These are phyloP conservation scores for Cadophora sp. DNA, from an alignment of 2,329 filamentous ascomycete species.

Conservation along the genomic window DNA sequence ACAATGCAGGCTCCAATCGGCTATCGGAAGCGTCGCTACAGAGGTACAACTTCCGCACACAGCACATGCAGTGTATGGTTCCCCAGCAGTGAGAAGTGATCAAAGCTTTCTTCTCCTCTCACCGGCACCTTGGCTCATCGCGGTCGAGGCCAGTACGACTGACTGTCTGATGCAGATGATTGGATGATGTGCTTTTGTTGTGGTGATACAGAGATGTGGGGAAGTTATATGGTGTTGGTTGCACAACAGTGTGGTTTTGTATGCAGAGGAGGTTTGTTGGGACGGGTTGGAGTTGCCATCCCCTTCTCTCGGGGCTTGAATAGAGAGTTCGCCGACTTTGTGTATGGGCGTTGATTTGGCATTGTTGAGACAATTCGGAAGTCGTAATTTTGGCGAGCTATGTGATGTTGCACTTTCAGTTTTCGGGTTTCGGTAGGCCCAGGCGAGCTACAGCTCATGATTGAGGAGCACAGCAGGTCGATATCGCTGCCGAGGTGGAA, in stretches of 20 bases:
- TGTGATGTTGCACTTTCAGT: slow-evolving; percentile 1
- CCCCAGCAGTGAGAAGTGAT: slow-evolving; percentile 4
- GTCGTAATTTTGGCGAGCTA: neutral
- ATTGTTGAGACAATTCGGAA: neutral
- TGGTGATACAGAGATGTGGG: slow-evolving; percentile 6
- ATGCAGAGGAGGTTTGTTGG: neutral
- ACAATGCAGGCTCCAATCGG: neutral
- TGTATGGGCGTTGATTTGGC: neutral
- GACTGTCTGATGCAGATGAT: neutral
- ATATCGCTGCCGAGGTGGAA: neutral
- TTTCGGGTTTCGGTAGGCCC: neutral
- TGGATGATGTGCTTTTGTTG: neutral
- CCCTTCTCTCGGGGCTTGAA: neutral
- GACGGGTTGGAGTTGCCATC: slow-evolving; percentile 6
- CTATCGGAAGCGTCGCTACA: neutral
- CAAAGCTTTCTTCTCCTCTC: neutral
- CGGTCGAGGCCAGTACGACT: neutral
- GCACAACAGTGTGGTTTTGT: neutral
- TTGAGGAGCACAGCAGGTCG: neutral
- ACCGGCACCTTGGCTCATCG: neutral
- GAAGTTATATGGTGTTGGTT: neutral
- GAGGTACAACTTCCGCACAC: neutral
- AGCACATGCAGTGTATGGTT: neutral
- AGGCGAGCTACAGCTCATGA: neutral
- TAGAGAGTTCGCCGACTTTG: slow-evolving; percentile 7